Percentiles rank a stretch among this genome's conserved stretches.
Evolutionary conservation across 257 asterid genomes (phyloP).

Genomic region (Solanum infundibuliforme): DNA sequence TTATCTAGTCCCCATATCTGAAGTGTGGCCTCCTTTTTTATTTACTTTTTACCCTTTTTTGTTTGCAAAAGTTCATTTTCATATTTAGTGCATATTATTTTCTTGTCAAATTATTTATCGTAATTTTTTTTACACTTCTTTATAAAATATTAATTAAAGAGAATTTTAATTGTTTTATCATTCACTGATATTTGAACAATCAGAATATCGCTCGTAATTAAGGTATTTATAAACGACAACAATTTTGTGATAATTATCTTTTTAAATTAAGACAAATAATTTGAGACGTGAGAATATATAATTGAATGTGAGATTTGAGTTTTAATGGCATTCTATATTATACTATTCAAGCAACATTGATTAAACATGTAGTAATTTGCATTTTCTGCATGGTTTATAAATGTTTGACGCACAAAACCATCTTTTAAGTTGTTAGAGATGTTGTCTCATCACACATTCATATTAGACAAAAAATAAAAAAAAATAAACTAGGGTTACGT

Average conservation of each 20-base stretch:
- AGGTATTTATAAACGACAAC: background rate
- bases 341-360: background rate
- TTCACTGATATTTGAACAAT: background rate
- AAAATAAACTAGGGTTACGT: background rate
- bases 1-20: background rate
- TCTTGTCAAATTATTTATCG: background rate
- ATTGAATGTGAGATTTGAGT: background rate
- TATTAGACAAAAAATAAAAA: background rate
- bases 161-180: background rate
- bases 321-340: background rate
- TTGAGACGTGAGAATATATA: background rate
- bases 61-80: background rate
- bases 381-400: background rate
- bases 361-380: background rate
- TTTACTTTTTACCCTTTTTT: background rate
- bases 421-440: background rate
- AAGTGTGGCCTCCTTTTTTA: background rate
- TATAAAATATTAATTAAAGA: no score
- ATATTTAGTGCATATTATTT: background rate
- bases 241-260: background rate
- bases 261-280: background rate
- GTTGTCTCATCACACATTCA: background rate
- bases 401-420: background rate
- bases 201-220: background rate
- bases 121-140: background rate